phyloP scores from a whole-genome alignment of 108 stramenopile genomes.

The Aurantiochytrium sp. region DNA sequence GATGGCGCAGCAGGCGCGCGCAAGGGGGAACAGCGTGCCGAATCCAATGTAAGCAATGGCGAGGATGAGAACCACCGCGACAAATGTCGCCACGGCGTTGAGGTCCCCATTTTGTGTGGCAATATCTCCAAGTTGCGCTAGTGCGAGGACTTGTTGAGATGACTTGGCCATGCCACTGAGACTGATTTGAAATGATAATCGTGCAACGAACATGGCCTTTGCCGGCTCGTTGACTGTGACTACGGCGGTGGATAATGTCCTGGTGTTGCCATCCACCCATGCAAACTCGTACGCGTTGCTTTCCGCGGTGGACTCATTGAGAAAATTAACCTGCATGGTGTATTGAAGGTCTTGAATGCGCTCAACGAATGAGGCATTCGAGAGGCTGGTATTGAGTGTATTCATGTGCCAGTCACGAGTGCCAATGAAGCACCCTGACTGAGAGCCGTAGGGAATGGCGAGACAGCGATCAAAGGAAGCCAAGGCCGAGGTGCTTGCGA shows the following conservation, averaged over 20 bases:
- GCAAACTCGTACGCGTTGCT: not conserved
- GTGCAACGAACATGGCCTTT: not conserved
- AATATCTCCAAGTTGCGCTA: not conserved
- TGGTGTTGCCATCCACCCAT: not conserved
- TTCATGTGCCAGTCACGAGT: not conserved
- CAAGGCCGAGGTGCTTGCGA: too few relatives aligned
- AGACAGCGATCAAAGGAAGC: not conserved
- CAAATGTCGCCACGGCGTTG: not conserved
- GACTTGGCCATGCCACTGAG: not conserved
- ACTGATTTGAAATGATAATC: not conserved
- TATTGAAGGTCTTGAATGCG: not conserved
- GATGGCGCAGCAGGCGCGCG: not conserved
- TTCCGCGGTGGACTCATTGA: not conserved
- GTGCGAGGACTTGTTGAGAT: not conserved
- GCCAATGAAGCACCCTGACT: not conserved
- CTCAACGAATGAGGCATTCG: not conserved
- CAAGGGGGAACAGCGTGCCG: not conserved
- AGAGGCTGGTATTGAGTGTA: not conserved
- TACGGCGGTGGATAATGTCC: not conserved
- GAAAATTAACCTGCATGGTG: not conserved
- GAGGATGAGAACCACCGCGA: not conserved
- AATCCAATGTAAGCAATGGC: not conserved
- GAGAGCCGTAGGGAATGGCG: not conserved
- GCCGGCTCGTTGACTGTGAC: not conserved
- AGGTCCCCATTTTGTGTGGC: not conserved